These are phyloP conservation scores for Solanum sejunctum DNA, from an alignment of 257 asterid genomes.

Conservation along the genomic window DNA sequence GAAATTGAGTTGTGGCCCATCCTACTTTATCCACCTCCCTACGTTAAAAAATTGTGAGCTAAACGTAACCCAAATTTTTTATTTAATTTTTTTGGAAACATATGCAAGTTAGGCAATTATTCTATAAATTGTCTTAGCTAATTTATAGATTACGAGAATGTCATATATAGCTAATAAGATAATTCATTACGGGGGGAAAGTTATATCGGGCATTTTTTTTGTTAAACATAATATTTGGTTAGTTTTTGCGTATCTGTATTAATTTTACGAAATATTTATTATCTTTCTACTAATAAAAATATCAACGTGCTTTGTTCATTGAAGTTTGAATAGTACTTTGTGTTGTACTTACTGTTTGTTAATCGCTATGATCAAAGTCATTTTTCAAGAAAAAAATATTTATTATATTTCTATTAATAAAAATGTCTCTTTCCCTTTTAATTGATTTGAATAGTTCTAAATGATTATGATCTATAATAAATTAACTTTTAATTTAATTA, in stretches of 20 bases:
- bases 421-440: no score
- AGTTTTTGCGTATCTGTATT: not conserved
- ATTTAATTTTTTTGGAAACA: not conserved
- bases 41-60: not conserved
- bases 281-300: not conserved
- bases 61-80: not conserved
- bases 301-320: not conserved
- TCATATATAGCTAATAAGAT: not conserved
- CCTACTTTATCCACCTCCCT: not conserved
- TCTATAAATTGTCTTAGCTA: not conserved
- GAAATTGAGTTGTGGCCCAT: not conserved
- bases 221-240: not conserved
- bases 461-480: no score
- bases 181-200: not conserved
- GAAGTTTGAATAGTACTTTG: not conserved
- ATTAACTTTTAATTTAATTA: no score
- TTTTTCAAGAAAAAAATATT: not conserved
- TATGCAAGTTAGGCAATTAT: not conserved
- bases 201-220: not conserved
- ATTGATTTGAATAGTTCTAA: no score
- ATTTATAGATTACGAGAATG: not conserved
- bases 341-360: not conserved
- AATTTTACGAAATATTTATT: not conserved
- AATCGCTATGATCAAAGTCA: not conserved
- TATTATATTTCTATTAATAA: no score